phyloP scores from a whole-genome alignment of 1,284 basidiomycete species.

The Chalciporus piperatoides region DNA sequence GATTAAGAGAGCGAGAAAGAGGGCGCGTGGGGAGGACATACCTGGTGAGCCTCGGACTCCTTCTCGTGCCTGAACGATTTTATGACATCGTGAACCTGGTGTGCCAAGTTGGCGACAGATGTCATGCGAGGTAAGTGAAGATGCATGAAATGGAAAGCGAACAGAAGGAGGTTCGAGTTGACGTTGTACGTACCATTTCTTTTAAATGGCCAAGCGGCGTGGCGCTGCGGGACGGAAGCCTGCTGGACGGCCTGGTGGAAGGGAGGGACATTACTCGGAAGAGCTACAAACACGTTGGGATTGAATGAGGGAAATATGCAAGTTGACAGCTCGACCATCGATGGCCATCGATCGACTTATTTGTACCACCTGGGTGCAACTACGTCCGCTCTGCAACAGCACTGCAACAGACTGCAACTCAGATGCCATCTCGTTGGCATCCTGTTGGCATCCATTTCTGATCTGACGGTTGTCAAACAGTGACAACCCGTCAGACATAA shows the following conservation, averaged over 20 bases:
- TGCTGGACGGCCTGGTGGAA: constrained; percentile 28
- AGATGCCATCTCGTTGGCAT: too few species aligned
- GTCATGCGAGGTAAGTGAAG: constrained; percentile 30
- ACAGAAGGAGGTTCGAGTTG: not conserved
- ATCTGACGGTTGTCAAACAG: too few species aligned
- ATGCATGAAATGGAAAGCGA: constrained; percentile 22
- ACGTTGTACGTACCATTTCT: constrained; percentile 33
- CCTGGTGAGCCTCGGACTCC: constrained; percentile 83
- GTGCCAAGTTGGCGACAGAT: constrained; percentile 19
- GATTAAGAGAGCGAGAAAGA: not conserved
- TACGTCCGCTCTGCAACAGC: too few species aligned
- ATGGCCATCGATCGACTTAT: constrained; percentile 11
- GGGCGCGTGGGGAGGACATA: constrained; percentile 26
- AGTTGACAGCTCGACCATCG: not conserved
- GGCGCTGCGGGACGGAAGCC: constrained; percentile 32
- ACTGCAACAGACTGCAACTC: too few species aligned
- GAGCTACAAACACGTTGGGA: constrained; percentile 1
- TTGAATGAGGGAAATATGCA: constrained; percentile 5
- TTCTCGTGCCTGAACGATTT: constrained; percentile 64
- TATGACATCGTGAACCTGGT: constrained; percentile 56
- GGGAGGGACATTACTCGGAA: constrained; percentile 21
- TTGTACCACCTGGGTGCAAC: constrained; percentile 8
- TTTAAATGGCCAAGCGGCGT: constrained; percentile 35
- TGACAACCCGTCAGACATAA: not conserved
- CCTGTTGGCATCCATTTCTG: too few species aligned